These are phyloP conservation scores for Trichoderma harzianum DNA, from an alignment of 2,329 filamentous ascomycete genomes.

Conservation along the genomic window DNA sequence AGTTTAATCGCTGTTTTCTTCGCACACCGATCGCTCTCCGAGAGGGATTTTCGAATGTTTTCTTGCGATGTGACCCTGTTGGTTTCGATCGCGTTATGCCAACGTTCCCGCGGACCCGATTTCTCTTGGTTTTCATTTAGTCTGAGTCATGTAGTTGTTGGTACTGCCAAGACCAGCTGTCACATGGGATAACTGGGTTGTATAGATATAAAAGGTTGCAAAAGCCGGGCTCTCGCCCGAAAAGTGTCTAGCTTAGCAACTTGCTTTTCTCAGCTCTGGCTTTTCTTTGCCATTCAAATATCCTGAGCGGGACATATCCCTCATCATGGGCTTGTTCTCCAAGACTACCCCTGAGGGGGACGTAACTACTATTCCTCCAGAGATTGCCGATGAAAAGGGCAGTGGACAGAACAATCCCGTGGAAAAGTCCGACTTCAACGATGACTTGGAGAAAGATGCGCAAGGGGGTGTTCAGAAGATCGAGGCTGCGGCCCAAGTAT, in stretches of 20 bases:
- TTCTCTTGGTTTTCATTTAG: not conserved
- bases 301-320: not conserved
- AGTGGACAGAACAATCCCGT: slow-evolving; percentile 24
- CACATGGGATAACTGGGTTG: not conserved
- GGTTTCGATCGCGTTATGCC: not conserved
- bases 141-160: not conserved
- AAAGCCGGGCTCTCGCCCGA: not conserved
- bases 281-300: not conserved
- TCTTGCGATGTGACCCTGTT: not conserved
- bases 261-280: not conserved
- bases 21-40: not conserved
- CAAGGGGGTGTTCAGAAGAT: slow-evolving; percentile 47
- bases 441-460: slow-evolving; percentile 25
- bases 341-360: not conserved
- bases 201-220: not conserved
- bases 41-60: not conserved
- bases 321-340: slow-evolving; percentile 16
- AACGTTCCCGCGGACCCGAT: not conserved
- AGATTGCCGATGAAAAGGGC: slow-evolving; percentile 10
- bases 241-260: not conserved
- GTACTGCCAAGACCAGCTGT: not conserved
- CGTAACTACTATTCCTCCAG: not conserved
- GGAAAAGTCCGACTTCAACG: slow-evolving; percentile 20
- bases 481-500: slow-evolving; percentile 39
- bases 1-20: not conserved